Percentiles rank a stretch among this genome's conserved stretches.
phyloP scores from a whole-genome alignment of 768 basidiomycete genomes.

The Amanita subjunquillea region DNA sequence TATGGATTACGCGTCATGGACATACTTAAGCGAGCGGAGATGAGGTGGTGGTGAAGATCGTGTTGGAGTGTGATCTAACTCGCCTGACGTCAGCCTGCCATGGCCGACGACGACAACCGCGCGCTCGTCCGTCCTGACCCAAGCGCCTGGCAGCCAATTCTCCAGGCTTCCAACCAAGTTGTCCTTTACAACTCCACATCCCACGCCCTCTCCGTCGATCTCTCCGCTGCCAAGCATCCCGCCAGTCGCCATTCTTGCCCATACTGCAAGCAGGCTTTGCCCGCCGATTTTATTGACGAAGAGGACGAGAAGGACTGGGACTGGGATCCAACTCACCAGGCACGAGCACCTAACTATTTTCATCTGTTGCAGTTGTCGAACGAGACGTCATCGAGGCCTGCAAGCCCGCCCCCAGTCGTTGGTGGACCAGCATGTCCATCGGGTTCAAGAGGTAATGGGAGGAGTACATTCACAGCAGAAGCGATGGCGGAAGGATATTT shows the following conservation, averaged over 20 bases:
- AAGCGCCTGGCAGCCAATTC: constrained; percentile 66
- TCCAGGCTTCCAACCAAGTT: constrained; percentile 77
- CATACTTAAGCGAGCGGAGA: too few species aligned
- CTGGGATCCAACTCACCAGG: constrained; percentile 33
- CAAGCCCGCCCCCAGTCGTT: constrained; percentile 31
- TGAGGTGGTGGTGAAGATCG: too few species aligned
- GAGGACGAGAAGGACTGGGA: constrained; percentile 10
- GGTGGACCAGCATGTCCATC: constrained; percentile 5
- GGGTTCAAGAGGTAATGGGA: constrained; percentile 7
- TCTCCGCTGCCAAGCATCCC: constrained; percentile 15
- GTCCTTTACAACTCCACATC: constrained; percentile 83
- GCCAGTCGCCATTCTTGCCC: constrained; percentile 41
- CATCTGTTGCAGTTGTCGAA: constrained; percentile 67
- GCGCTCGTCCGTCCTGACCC: constrained; percentile 12
- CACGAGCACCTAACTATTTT: constrained; percentile 70
- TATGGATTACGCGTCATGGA: too few species aligned
- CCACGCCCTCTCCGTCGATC: constrained; percentile 66
- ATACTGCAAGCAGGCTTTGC: constrained; percentile 60
- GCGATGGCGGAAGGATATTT: constrained; percentile 91
- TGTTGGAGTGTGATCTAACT: not conserved
- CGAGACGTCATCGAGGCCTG: constrained; percentile 45
- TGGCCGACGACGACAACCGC: not conserved
- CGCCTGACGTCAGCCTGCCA: not conserved
- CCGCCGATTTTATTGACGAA: constrained; percentile 26
- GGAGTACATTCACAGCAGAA: constrained; percentile 48